A percentile compares a stretch with the other conserved stretches of the same genome.
Evolutionary conservation across 192 early-diverging fungal genomes (phyloP).

Genomic region (Coemansia interrupta): DNA sequence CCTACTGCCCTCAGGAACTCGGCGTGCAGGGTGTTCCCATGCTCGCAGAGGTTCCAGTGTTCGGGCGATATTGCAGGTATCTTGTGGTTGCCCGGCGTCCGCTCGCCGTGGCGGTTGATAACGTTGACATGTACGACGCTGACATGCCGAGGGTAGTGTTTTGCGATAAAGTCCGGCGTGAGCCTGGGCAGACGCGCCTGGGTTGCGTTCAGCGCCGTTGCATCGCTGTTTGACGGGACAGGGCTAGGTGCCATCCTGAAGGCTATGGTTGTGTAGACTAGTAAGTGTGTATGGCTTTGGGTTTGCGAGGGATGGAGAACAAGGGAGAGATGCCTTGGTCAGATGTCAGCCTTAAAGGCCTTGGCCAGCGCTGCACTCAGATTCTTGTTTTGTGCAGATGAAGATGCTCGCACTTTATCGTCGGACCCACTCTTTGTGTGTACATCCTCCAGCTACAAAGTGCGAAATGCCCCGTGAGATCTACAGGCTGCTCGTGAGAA

Average conservation of each 20-base stretch:
- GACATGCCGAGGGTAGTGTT: conserved; percentile 46
- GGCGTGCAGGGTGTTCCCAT: conserved; percentile 24
- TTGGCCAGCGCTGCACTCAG: too few relatives aligned
- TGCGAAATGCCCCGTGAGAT: too few relatives aligned
- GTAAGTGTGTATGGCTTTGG: neutral
- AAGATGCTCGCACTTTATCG: too few relatives aligned
- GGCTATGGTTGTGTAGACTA: neutral
- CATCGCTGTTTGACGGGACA: conserved; percentile 11
- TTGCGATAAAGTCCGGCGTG: conserved; percentile 36
- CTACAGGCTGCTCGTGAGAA: too few relatives aligned
- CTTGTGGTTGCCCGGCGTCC: conserved; percentile 31
- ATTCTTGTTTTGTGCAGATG: too few relatives aligned
- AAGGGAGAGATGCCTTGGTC: too few relatives aligned
- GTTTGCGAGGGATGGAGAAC: too few relatives aligned
- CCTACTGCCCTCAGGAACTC: conserved; percentile 35
- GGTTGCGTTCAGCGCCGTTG: neutral
- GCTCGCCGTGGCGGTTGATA: conserved; percentile 53
- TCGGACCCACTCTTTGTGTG: too few relatives aligned
- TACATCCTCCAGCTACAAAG: too few relatives aligned
- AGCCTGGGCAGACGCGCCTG: conserved; percentile 41
- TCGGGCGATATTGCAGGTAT: conserved; percentile 20
- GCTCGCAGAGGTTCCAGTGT: conserved; percentile 49
- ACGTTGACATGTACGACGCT: conserved; percentile 51
- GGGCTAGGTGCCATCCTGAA: neutral
- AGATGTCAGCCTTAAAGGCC: too few relatives aligned